These are phyloP conservation scores for Suhomyces canberraensis DNA, from an alignment of 805 yeast genomes.

Conservation along the genomic window DNA sequence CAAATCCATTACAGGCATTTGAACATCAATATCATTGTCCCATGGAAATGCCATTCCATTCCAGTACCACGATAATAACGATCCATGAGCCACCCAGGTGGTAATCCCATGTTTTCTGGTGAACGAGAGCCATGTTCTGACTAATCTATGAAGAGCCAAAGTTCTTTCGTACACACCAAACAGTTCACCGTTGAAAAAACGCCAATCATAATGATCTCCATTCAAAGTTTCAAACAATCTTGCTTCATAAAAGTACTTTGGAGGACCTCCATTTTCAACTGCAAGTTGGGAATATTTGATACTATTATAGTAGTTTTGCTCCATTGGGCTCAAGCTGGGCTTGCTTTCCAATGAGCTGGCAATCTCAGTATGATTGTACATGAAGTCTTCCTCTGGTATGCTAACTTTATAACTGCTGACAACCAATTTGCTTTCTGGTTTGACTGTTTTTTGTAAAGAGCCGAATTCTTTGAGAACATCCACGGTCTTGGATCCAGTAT, in stretches of 20 bases:
- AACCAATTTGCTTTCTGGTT: slow-evolving; percentile 21
- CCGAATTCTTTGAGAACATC: slow-evolving; percentile 21
- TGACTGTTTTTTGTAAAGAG: slow-evolving; percentile 14
- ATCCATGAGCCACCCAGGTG: slow-evolving; percentile 30
- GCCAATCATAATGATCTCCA: slow-evolving; percentile 29
- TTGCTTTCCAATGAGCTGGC: slow-evolving; percentile 15
- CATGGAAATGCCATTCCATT: slow-evolving; percentile 28
- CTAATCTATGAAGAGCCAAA: slow-evolving; percentile 19
- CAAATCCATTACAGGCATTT: slow-evolving; percentile 24
- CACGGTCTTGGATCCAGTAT: slow-evolving; percentile 7
- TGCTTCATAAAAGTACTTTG: slow-evolving; percentile 41
- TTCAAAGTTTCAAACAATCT: slow-evolving; percentile 19
- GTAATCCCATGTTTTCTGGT: slow-evolving; percentile 22
- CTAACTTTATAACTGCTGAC: slow-evolving; percentile 25
- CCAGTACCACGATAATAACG: slow-evolving; percentile 30
- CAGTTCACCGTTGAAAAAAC: slow-evolving; percentile 22
- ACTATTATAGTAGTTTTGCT: slow-evolving; percentile 29
- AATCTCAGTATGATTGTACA: slow-evolving; percentile 18
- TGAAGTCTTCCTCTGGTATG: slow-evolving; percentile 26
- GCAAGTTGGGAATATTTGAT: slow-evolving; percentile 28
- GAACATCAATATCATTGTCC: slow-evolving; percentile 29
- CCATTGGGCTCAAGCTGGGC: slow-evolving; percentile 15
- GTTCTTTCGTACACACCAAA: slow-evolving; percentile 17
- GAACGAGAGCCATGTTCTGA: slow-evolving; percentile 25
- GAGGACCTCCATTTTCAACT: slow-evolving; percentile 28